Evolutionary conservation across 192 early-diverging fungal species (phyloP).

Genomic region (Martensiomyces pterosporus): DNA sequence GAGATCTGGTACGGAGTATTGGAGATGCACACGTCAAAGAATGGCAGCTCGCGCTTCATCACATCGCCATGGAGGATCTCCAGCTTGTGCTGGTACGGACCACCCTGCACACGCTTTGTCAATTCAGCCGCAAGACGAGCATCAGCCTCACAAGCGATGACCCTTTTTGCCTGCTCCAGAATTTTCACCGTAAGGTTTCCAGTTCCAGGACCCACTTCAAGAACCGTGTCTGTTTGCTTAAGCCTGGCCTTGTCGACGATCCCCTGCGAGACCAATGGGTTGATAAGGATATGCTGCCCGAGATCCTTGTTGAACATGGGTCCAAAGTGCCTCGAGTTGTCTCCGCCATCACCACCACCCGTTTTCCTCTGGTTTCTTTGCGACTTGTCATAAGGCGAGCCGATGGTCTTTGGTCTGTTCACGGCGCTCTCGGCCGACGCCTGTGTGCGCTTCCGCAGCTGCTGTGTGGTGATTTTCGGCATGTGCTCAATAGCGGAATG

Average conservation of each 20-base stretch:
- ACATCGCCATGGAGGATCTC: conserved; percentile 98
- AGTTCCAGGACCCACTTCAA: conserved; percentile 98
- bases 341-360: conserved; percentile 8
- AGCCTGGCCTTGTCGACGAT: conserved; percentile 93
- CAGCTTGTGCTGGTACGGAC: conserved; percentile 54
- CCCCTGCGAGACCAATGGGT: conserved; percentile 91
- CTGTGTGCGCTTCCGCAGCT: conserved; percentile 49
- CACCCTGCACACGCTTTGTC: conserved; percentile 94
- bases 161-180: conserved; percentile 87
- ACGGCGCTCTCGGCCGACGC: conserved; percentile 35
- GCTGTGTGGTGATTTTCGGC: conserved; percentile 53
- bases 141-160: conserved; percentile 94
- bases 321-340: conserved; percentile 57
- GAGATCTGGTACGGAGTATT: conserved; percentile 99
- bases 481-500: conserved; percentile 6
- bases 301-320: conserved; percentile 96
- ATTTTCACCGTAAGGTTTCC: conserved; percentile 97
- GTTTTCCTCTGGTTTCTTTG: conserved; percentile 6
- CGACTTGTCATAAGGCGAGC: conserved; percentile 36
- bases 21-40: conserved; percentile 96
- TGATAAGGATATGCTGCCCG: conserved; percentile 98
- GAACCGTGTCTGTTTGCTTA: conserved; percentile 68
- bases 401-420: conserved; percentile 39
- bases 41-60: conserved; percentile 93
- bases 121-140: conserved; percentile 95